phyloP scores from a whole-genome alignment of 495 filamentous ascomycete genomes.

The Xylaria scruposa region DNA sequence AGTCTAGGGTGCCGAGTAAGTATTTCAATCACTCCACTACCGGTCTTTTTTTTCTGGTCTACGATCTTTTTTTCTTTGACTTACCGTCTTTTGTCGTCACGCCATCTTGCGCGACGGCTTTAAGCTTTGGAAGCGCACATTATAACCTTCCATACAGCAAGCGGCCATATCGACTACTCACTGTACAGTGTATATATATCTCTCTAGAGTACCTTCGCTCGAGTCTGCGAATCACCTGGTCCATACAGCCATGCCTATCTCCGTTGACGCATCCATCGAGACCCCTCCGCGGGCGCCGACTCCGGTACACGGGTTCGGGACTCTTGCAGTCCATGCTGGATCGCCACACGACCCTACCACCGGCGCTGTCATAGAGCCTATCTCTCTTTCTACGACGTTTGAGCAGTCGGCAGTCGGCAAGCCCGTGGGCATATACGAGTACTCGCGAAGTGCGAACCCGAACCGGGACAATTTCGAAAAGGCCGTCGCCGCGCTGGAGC shows the following conservation, averaged over 20 bases:
- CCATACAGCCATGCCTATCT: slow-evolving; percentile 44
- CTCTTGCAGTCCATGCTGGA: slow-evolving; percentile 92
- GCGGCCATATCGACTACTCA: neutral
- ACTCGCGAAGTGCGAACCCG: slow-evolving; percentile 89
- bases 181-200: neutral
- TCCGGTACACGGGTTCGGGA: slow-evolving; percentile 74
- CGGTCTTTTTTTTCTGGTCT: neutral
- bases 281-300: slow-evolving; percentile 52
- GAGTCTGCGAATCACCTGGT: neutral
- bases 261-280: slow-evolving; percentile 48
- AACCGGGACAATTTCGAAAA: slow-evolving; percentile 94
- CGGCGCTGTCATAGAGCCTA: slow-evolving; percentile 93
- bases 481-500: slow-evolving; percentile 88
- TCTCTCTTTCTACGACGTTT: slow-evolving; percentile 94
- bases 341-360: slow-evolving; percentile 87
- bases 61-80: neutral
- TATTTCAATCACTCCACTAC: slow-evolving; percentile 6
- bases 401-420: slow-evolving; percentile 83
- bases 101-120: slow-evolving; percentile 2
- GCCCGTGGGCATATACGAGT: slow-evolving; percentile 88
- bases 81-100: neutral
- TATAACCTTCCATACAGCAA: neutral
- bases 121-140: neutral
- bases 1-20: neutral
- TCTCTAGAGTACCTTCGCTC: neutral